Percentiles rank a stretch among this genome's conserved stretches.
phyloP scores from a whole-genome alignment of 1,284 basidiomycete species.

The Irpex lacteus region DNA sequence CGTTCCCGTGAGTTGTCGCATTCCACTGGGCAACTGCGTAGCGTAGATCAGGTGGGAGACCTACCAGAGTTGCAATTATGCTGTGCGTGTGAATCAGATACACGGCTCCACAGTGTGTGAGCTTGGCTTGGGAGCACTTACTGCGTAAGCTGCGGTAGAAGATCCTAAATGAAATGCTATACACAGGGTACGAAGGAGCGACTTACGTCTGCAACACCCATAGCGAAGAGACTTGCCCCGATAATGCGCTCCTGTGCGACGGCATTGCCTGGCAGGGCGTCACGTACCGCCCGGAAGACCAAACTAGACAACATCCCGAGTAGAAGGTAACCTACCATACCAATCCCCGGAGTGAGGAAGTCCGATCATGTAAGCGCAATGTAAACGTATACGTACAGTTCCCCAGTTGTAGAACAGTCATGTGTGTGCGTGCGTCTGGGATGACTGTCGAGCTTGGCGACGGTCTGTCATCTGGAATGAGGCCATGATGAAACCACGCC shows the following conservation, averaged over 20 bases:
- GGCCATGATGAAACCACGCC: conserved; percentile 68
- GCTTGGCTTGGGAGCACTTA: conserved; percentile 34
- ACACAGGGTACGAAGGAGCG: not conserved
- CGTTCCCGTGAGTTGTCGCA: conserved; percentile 71
- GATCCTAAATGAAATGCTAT: not conserved
- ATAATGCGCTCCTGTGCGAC: conserved; percentile 69
- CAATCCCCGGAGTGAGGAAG: not conserved
- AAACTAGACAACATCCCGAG: conserved; percentile 65
- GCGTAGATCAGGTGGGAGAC: conserved; percentile 55
- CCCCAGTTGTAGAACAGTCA: conserved; percentile 70
- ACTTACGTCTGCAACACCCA: conserved; percentile 74
- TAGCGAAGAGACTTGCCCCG: conserved; percentile 59
- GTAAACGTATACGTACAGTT: conserved; percentile 51
- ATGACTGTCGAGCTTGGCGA: conserved; percentile 25
- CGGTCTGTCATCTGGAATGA: conserved; percentile 49
- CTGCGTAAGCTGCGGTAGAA: conserved; percentile 46
- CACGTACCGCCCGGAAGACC: conserved; percentile 68
- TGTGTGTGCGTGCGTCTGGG: conserved; percentile 53
- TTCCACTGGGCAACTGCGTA: conserved; percentile 59
- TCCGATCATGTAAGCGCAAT: not conserved
- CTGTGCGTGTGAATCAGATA: conserved; percentile 32
- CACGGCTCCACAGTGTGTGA: not conserved
- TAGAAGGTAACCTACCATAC: conserved; percentile 59
- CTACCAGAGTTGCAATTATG: conserved; percentile 52
- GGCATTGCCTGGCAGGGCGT: conserved; percentile 57